Conservation (phyloP, 768 basidiomycete genomes). For the Porpolomopsis calyptriformis region DNA sequence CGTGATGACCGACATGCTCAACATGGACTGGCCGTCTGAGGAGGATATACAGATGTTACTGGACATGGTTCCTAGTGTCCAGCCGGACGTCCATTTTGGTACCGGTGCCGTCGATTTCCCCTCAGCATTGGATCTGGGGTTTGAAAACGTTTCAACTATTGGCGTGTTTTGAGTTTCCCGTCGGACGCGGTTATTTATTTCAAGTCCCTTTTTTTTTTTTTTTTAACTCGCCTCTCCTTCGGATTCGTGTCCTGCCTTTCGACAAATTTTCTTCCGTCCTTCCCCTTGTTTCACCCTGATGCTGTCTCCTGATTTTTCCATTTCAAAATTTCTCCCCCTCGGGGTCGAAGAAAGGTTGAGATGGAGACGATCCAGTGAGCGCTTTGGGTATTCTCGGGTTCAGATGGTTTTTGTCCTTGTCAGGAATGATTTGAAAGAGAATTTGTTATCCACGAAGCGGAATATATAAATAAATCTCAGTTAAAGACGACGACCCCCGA, state of each 20-base stretch:
- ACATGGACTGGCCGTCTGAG: conserved; percentile 31
- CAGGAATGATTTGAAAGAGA: background rate
- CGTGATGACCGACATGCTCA: conserved; percentile 13
- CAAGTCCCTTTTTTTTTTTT: conserved; percentile 16
- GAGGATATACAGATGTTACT: conserved; percentile 54
- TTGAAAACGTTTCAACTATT: conserved; percentile 16
- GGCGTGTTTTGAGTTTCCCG: conserved; percentile 13
- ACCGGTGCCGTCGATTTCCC: conserved; percentile 4
- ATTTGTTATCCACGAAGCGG: background rate
- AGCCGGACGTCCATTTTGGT: conserved; percentile 9
- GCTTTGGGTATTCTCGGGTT: conserved; percentile 22
- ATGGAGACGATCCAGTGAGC: conserved; percentile 30
- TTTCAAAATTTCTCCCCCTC: conserved; percentile 33
- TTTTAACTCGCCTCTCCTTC: conserved; percentile 11
- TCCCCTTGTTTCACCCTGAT: conserved; percentile 14
- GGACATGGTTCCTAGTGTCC: conserved; percentile 36
- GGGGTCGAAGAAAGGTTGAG: conserved; percentile 36
- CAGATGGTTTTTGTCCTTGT: background rate
- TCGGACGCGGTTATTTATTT: conserved; percentile 8
- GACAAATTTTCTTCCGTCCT: background rate
- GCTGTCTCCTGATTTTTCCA: conserved; percentile 21
- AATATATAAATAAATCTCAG: background rate
- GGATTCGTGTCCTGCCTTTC: conserved; percentile 8
- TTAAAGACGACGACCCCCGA: too few species aligned
- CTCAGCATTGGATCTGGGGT: conserved; percentile 1